Base-by-base conservation (phyloP, 2,329 filamentous ascomycete species). In the Colletotrichum abscissum region DNA sequence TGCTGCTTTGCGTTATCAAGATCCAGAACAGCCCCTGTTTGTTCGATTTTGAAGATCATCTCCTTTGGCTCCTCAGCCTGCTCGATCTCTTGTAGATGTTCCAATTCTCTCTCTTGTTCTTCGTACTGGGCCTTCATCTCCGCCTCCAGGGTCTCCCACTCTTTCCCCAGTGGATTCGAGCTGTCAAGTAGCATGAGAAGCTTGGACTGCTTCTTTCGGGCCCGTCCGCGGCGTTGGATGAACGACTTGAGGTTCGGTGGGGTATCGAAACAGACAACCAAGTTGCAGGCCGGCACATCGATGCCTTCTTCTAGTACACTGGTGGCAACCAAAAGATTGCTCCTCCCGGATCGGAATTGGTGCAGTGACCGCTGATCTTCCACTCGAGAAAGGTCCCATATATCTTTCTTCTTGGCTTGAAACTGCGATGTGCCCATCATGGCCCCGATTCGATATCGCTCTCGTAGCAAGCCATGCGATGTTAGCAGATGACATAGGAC, bases 1-100 rank as follows among this genome's bases (percentile, higher is more conserved):
- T 97, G 95, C n/a, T 87, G 82, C 60, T 92, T 90, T 1, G 94
- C 93, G 76, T 93, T 93, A 49, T 94, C 89, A 1, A 95, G 86
- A 12, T 93, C 93, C 16, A 98, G 83, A 14, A 90, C 82, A 0
- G 94, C 94, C 5, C 92, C 84, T 0, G 86, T 88, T 26, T 80
- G 74, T 26, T 83, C 73, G 5, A 88, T 81, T 19, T 78, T 76
- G 58, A 88, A 83, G 42, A 56, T 79, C 38, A 75, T 78, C 63
- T 80, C 79, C 0, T 76, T 75, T 1, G 65, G 30, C 6, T 42
- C 64, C 38, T 82, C 79, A 0, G 75, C 74, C 2, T 87, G 83
- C 75, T 94, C 91, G 4, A 89, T 76, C 2, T 83, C 76, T 59
- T 86, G 78, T 0, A 90, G 79, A 16, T 84, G 78, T 24, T 86